phyloP scores from a whole-genome alignment of 441 rosid species.

The Raphanus hybrid region DNA sequence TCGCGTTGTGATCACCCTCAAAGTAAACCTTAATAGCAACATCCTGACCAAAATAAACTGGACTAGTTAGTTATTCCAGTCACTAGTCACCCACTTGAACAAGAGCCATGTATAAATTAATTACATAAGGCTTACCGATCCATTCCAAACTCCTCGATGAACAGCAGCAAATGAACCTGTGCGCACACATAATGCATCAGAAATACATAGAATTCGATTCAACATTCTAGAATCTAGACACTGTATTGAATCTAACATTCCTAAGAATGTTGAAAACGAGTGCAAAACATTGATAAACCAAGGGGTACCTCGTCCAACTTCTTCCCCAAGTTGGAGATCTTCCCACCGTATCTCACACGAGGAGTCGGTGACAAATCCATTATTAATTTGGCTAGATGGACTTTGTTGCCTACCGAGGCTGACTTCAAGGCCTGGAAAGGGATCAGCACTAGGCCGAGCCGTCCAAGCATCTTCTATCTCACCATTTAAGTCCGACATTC shows the following conservation, averaged over 20 bases:
- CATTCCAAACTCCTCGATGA: constrained; percentile 81
- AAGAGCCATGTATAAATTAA: constrained; percentile 12
- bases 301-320: constrained; percentile 78
- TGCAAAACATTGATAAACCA: constrained; percentile 17
- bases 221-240: not conserved
- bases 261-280: constrained; percentile 9
- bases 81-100: not conserved
- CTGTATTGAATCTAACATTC: not conserved
- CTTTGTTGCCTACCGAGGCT: constrained; percentile 49
- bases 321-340: constrained; percentile 71
- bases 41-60: constrained; percentile 53
- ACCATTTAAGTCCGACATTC: constrained; percentile 40
- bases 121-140: constrained; percentile 59
- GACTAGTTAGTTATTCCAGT: constrained; percentile 9
- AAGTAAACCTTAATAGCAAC: constrained; percentile 84
- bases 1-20: constrained; percentile 61
- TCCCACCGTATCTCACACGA: constrained; percentile 78
- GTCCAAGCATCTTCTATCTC: constrained; percentile 52
- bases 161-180: constrained; percentile 82
- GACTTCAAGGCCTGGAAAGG: constrained; percentile 46
- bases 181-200: not conserved
- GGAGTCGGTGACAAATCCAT: constrained; percentile 41
- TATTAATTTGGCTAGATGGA: constrained; percentile 53
- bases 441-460: constrained; percentile 42
- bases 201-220: not conserved